Conservation (phyloP, 2,329 filamentous ascomycete genomes). For the Fusarium neocosmosporiellum region DNA sequence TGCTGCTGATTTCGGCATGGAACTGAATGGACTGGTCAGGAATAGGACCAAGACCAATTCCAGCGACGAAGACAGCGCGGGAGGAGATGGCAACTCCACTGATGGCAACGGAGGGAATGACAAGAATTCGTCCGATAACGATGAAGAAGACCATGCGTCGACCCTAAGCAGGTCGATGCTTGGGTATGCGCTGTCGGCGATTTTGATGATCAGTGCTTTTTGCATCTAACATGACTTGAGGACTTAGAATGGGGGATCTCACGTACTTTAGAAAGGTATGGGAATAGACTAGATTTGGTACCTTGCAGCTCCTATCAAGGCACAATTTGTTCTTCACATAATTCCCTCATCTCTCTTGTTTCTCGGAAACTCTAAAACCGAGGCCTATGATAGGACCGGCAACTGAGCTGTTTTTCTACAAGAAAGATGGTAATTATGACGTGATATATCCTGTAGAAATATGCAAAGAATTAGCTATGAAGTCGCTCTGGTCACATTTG, state of each 20-base stretch:
- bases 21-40: slow-evolving; percentile 11
- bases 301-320: neutral
- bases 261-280: neutral
- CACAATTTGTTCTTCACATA: neutral
- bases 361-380: neutral
- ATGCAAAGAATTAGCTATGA: neutral
- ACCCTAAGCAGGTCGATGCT: slow-evolving; percentile 2
- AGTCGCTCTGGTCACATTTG: neutral
- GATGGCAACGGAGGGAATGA: neutral
- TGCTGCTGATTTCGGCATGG: slow-evolving; percentile 40
- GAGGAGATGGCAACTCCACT: neutral
- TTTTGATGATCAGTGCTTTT: slow-evolving; percentile 1
- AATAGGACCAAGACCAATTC: neutral
- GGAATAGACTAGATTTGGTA: neutral
- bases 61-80: neutral
- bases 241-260: neutral
- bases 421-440: neutral
- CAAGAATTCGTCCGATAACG: slow-evolving; percentile 3
- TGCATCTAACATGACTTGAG: neutral
- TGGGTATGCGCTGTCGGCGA: slow-evolving; percentile 19
- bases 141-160: slow-evolving; percentile 26
- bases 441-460: neutral
- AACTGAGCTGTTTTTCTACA: neutral
- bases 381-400: neutral
- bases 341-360: neutral